phyloP scores from a whole-genome alignment of 345 rosid genomes.

The Salix exigua region DNA sequence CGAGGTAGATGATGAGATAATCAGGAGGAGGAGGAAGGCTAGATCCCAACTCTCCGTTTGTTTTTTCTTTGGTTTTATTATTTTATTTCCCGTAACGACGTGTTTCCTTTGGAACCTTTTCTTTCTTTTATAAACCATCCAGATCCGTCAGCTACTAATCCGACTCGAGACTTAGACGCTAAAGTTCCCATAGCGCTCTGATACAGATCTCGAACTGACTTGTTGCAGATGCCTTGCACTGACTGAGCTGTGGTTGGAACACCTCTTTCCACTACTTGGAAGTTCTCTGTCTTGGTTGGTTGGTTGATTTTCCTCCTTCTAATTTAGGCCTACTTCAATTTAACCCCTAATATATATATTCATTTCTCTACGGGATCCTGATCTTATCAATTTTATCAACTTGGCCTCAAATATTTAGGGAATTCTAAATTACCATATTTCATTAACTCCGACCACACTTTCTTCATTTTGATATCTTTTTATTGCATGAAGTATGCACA shows the following conservation, averaged over 20 bases:
- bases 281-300: too few relatives aligned
- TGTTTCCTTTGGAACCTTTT: background rate
- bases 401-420: too few relatives aligned
- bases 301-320: too few relatives aligned
- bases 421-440: background rate
- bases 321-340: too few relatives aligned
- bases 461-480: background rate
- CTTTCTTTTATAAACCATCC: too few relatives aligned
- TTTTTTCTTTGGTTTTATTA: background rate
- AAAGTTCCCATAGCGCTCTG: too few relatives aligned
- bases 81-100: background rate
- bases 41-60: background rate
- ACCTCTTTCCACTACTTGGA: background rate
- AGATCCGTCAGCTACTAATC: too few relatives aligned
- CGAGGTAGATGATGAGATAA: background rate
- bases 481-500: background rate
- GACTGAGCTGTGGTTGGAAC: too few relatives aligned
- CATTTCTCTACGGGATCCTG: background rate
- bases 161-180: too few relatives aligned
- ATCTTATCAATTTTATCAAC: background rate
- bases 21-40: background rate
- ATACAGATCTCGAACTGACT: too few relatives aligned
- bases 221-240: too few relatives aligned
- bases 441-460: background rate
- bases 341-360: too few relatives aligned